Evolutionary conservation across 768 basidiomycete genomes (phyloP), one percentile per base, ranked within the genome.

Genomic region (Lentinula sp.): DNA sequence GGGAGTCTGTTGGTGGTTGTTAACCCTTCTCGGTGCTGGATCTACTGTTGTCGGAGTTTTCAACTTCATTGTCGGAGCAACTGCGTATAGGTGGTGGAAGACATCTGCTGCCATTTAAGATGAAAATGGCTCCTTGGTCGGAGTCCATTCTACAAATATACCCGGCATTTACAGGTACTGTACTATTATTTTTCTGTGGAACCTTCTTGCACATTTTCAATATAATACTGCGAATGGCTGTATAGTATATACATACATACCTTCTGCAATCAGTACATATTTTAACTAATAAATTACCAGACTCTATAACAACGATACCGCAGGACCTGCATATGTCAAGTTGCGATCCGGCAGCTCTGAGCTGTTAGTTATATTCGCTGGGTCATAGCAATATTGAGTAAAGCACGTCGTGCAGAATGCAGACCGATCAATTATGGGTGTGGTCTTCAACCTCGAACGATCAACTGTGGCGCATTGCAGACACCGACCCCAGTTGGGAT

Each of bases 1-100:
- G 58, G 96, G 96, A 9, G 78, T 85, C 63, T 72, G 81, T 8
- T 98, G 95, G 95, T 91, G 83, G 79, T 45, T 89, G 9, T 72
- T 95, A 63, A 80, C 86, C 20, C 60, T 91, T 41, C 70, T 93
- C 18, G 95, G 95, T 20, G 88, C 88, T 23, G 93, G 93, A 23
- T 87, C 88, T 18, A 77, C 81, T 1, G 67, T 77, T n/a, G 69
- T 92, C 60, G 92, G 91, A 0, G 63, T 90, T 36, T 84, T 86
- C 66, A 93, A 92, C 23, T 54, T 35, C 16, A 15, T 54, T 12
- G 18, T 54, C 20, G 53, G 53, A 54, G 33, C 18, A 1, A 18
- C 35, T 20, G 35, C 53, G 37, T 56, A 43, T 3, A 45, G 23
- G 13, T 56, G 55, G 55, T 56, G 55, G 55, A 56, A 20, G 18